Evolutionary conservation across 2,329 filamentous ascomycete species (phyloP), one percentile per base, ranked within the genome.

Genomic region (Colletotrichum neosansevieriae): DNA sequence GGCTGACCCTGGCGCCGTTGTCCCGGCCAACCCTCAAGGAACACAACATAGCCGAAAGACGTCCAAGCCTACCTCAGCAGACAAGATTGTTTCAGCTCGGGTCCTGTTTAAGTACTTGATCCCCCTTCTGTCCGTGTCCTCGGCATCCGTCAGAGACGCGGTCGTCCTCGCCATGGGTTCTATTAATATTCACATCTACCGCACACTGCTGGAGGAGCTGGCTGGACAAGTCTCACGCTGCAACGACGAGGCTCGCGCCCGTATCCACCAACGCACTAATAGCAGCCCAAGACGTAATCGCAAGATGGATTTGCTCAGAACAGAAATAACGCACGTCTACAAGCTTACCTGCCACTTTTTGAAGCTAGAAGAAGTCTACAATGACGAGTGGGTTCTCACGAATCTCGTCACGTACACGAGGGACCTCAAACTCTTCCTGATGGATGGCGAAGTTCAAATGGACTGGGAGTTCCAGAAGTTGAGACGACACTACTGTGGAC

Each of bases 291-390:
- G 92, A 51, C 87, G 93, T 62, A 97, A 93, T 76, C 89, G 91
- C 61, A 93, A 91, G 75, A 96, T 94, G 72, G 96, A 98, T 76
- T 84, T 94, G 36, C 81, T 99, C 38, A 89, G 97, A 60, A 98
- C 95, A 0, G 96, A 98, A 77, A 94, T 98, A 58, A 98, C 97
- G 0, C 93, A 98, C 76, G 93, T 99, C 7, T 98, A 98, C 80
- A 95, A 97, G 76, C 84, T 98, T 40, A 98, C 95, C 0, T 94
- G 94, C 0, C 92, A 94, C 74, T 97, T 98, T 72, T 82, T 99
- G 42, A 91, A 92, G 71, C 87, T 93, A 49, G 84, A 91, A 0
- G 90, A 93, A 54, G 88, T 97, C 4, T 93, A 92, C 76, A 89
- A 92, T 66, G 93, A 97, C 72, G 94, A 97, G 71, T 98, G 94